Percentiles rank a stretch among this genome's conserved stretches.
phyloP scores from a whole-genome alignment of 257 asterid genomes.

The Solanum chmielewskii region DNA sequence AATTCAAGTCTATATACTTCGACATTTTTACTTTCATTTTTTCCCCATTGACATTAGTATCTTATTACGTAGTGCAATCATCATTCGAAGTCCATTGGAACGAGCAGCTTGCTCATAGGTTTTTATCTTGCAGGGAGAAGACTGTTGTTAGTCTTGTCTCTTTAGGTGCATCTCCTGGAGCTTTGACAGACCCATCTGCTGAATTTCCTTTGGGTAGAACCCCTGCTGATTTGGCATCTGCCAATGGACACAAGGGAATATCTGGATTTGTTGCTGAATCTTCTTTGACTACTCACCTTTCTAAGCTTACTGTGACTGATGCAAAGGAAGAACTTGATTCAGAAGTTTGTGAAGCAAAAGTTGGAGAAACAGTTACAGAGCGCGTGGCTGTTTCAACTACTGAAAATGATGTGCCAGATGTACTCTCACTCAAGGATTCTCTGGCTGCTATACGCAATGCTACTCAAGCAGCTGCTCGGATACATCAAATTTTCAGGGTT shows the following conservation, averaged over 20 bases:
- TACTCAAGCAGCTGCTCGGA: slow-evolving; percentile 88
- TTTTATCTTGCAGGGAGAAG: slow-evolving; percentile 58
- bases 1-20: not conserved
- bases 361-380: slow-evolving; percentile 55
- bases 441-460: slow-evolving; percentile 92
- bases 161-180: slow-evolving; percentile 81
- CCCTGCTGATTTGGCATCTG: slow-evolving; percentile 89
- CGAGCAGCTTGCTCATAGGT: not conserved
- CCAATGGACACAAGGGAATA: slow-evolving; percentile 87
- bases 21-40: not conserved
- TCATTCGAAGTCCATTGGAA: not conserved
- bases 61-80: not conserved
- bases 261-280: slow-evolving; percentile 91
- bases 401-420: slow-evolving; percentile 57
- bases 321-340: slow-evolving; percentile 23
- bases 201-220: slow-evolving; percentile 62
- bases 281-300: slow-evolving; percentile 60
- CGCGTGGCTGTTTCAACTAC: slow-evolving; percentile 60
- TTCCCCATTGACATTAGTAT: not conserved
- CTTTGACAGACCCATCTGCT: slow-evolving; percentile 67
- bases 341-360: slow-evolving; percentile 29
- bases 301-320: slow-evolving; percentile 49
- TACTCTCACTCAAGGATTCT: slow-evolving; percentile 76
- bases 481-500: slow-evolving; percentile 72
- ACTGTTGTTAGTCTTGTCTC: slow-evolving; percentile 79